Percentiles rank a stretch among this genome's conserved stretches.
phyloP scores from a whole-genome alignment of 2,329 filamentous ascomycete species.

The Microdochium trichocladiopsis region DNA sequence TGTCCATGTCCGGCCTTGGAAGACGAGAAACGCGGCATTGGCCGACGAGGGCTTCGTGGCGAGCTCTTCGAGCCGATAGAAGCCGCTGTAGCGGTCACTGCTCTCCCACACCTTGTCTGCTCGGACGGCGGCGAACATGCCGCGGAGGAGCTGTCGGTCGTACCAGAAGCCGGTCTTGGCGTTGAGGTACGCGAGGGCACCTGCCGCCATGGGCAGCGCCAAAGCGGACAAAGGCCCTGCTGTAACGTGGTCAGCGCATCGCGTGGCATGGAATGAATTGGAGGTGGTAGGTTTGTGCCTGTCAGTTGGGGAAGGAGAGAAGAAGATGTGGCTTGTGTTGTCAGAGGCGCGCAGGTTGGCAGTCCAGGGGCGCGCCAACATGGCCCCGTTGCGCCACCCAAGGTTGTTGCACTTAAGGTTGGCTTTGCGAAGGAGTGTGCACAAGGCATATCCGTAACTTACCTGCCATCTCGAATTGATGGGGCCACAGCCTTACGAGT shows the following conservation, averaged over 20 bases:
- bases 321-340: too few relatives aligned
- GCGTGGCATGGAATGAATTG: too few relatives aligned
- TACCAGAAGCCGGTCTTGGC: slow-evolving; percentile 61
- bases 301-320: too few relatives aligned
- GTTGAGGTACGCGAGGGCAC: slow-evolving; percentile 71
- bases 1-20: slow-evolving; percentile 61
- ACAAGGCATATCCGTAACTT: too few relatives aligned
- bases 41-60: slow-evolving; percentile 46
- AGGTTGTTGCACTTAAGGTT: too few relatives aligned
- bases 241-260: not conserved
- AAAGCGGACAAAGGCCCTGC: slow-evolving; percentile 19
- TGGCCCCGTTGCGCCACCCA: too few relatives aligned
- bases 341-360: too few relatives aligned
- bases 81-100: slow-evolving; percentile 59
- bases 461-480: slow-evolving; percentile 9
- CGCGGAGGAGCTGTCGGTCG: slow-evolving; percentile 55
- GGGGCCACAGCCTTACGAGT: too few relatives aligned
- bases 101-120: slow-evolving; percentile 39
- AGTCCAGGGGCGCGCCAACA: too few relatives aligned
- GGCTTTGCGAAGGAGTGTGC: too few relatives aligned
- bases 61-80: slow-evolving; percentile 66
- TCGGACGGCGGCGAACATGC: slow-evolving; percentile 37
- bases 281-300: too few relatives aligned
- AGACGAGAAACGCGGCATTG: slow-evolving; percentile 56
- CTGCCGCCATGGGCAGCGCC: slow-evolving; percentile 54